Percentiles rank a stretch among this genome's conserved stretches.
phyloP scores from a whole-genome alignment of 495 filamentous ascomycete species.

The Neurospora hispaniola region DNA sequence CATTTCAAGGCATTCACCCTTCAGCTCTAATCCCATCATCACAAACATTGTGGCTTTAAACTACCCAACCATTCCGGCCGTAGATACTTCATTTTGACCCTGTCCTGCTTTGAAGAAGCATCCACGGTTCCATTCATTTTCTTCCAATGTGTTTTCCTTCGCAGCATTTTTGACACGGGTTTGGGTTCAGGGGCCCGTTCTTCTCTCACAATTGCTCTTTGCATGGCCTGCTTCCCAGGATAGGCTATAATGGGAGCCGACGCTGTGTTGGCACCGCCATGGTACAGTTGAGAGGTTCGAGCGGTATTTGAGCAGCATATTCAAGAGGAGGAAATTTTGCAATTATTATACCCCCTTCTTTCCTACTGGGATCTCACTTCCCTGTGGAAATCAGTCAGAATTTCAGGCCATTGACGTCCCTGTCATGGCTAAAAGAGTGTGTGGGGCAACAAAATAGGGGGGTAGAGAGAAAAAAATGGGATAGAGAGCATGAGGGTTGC shows the following conservation, averaged over 20 bases:
- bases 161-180: neutral
- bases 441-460: neutral
- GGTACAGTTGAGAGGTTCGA: neutral
- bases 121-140: neutral
- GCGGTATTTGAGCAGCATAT: neutral
- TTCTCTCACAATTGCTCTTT: neutral
- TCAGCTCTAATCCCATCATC: neutral
- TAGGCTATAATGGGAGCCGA: neutral
- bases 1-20: neutral
- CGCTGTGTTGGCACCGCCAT: neutral
- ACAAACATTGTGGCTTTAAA: neutral
- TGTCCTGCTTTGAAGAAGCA: constrained; percentile 2
- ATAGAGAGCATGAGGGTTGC: neutral
- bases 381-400: neutral
- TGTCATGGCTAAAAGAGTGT: neutral
- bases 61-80: constrained; percentile 7
- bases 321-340: constrained; percentile 7
- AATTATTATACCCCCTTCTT: constrained; percentile 11
- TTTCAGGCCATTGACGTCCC: neutral
- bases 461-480: neutral
- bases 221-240: neutral
- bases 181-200: neutral
- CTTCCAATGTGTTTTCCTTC: constrained; percentile 7
- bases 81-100: constrained; percentile 8
- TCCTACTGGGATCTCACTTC: neutral